Base-by-base conservation (phyloP, 345 rosid species). In the Eucalyptus cloeziana region DNA sequence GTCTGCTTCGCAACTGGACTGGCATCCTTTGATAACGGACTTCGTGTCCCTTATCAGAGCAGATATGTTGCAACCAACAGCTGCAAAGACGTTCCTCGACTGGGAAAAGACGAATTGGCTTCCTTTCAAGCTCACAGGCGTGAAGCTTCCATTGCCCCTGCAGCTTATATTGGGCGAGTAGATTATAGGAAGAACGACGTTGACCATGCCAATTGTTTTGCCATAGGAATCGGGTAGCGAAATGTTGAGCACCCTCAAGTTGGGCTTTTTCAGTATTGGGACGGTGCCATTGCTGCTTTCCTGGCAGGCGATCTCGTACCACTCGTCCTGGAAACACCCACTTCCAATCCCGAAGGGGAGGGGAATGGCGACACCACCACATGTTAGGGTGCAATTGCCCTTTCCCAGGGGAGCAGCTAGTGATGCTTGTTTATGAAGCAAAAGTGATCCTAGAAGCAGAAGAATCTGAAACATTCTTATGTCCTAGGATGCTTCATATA, bases 401-500 rank as follows among this genome's bases (percentile, higher is more conserved):
- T 69, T 86, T 0, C 43, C 31, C 79, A 88, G 5, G 4, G 86
- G 37, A 71, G 81, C 45, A 1, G 56, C 51, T 31, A 17, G 50
- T 14, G 50, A 50, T n/a, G 45, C 50, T 85, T 47, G 56, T 33
- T 49, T 2, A 11, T 45, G 24, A 85, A 27, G 56, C 13, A 2
- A 25, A 44, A 49, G 54, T 44, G 87, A 45, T 49, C 37, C 51
- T 30, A 85, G 31, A 25, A 37, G 96, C 96, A 8, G 97, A 96
- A 86, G 97, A 96, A 88, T 33, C 81, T 5, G 45, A 71, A 33
- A 19, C 81, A 37, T 71, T 33, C 1, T 71, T 17, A 54, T 54
- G 27, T 54, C 60, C 60, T 21, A 22, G 27, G 60, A 54, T 54
- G 25, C 60, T 54, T 54, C 60, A 12, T 22, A 22, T 21, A 54